Evolutionary conservation across 2,329 filamentous ascomycete genomes (phyloP).

Genomic region (Fusarium subtropicale): DNA sequence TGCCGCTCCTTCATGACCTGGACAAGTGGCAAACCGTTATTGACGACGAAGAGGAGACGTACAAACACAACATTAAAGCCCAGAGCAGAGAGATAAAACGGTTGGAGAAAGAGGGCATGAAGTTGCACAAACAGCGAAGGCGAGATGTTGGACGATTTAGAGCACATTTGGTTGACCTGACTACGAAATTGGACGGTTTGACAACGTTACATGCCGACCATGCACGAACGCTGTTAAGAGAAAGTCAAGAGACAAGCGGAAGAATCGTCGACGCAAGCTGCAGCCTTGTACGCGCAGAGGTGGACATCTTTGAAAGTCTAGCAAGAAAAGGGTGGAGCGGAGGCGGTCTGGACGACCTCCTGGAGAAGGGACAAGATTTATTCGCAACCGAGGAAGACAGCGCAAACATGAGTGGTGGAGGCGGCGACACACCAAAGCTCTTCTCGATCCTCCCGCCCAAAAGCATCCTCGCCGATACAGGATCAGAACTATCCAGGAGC

Average conservation of each 20-base stretch:
- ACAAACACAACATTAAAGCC: conserved; percentile 65
- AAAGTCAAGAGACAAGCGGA: conserved; percentile 73
- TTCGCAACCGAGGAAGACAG: conserved; percentile 61
- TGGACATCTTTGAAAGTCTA: conserved; percentile 76
- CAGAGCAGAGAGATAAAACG: conserved; percentile 71
- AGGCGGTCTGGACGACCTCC: conserved; percentile 72
- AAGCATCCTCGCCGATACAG: conserved; percentile 69
- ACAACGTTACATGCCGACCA: conserved; percentile 71
- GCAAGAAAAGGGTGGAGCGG: conserved; percentile 76
- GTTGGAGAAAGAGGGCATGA: conserved; percentile 73
- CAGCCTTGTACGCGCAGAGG: conserved; percentile 73
- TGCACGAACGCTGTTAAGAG: conserved; percentile 68
- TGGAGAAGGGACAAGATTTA: conserved; percentile 72
- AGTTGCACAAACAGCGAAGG: conserved; percentile 69
- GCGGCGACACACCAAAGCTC: conserved; percentile 60
- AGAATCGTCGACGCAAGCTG: conserved; percentile 73
- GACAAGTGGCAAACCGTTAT: conserved; percentile 73
- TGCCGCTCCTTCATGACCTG: conserved; percentile 75
- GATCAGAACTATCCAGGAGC: conserved; percentile 54
- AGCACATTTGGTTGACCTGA: conserved; percentile 72
- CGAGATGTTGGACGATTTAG: conserved; percentile 72
- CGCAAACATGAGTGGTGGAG: conserved; percentile 49
- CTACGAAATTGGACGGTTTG: conserved; percentile 70
- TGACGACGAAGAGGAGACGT: conserved; percentile 72
- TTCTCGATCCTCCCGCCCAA: conserved; percentile 74